These are phyloP conservation scores for Sophora flavescens DNA, from an alignment of 306 rosid species.

Conservation along the genomic window DNA sequence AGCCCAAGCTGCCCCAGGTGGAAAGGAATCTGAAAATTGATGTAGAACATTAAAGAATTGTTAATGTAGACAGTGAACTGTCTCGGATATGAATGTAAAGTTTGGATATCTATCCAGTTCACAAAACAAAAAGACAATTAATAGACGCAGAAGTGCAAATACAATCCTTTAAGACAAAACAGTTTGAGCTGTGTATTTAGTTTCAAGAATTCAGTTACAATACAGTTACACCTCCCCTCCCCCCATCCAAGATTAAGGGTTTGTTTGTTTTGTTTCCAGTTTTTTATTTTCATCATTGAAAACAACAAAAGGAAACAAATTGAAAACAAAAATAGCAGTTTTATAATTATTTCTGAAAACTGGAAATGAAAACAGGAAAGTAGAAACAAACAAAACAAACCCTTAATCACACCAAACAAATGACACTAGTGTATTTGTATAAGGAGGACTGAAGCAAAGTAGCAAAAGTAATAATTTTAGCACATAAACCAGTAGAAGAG, in stretches of 20 bases:
- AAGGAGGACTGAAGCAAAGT: not conserved
- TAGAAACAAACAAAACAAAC: no score
- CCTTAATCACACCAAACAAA: not conserved
- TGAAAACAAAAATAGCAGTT: no score
- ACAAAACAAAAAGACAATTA: not conserved
- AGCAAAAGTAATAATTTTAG: not conserved
- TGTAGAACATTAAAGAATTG: constrained; percentile 36
- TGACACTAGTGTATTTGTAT: not conserved
- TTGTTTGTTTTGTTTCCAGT: no score
- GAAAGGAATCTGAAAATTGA: constrained; percentile 86
- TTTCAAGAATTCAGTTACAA: no score
- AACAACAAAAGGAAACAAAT: no score
- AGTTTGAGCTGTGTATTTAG: no score
- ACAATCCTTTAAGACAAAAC: not conserved
- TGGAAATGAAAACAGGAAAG: no score
- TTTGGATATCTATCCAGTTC: not conserved
- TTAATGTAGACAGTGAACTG: not conserved
- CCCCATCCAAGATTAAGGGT: no score
- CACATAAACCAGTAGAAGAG: not conserved
- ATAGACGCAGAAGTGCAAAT: constrained; percentile 2
- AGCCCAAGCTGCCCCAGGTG: constrained; percentile 95
- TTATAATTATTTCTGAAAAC: no score
- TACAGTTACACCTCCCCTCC: no score
- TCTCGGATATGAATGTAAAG: constrained; percentile 21
- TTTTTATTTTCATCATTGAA: no score